A percentile compares a stretch with the other conserved stretches of the same genome.
phyloP scores from a whole-genome alignment of 2,329 filamentous ascomycete species.

The Pseudocercospora macadamiae region DNA sequence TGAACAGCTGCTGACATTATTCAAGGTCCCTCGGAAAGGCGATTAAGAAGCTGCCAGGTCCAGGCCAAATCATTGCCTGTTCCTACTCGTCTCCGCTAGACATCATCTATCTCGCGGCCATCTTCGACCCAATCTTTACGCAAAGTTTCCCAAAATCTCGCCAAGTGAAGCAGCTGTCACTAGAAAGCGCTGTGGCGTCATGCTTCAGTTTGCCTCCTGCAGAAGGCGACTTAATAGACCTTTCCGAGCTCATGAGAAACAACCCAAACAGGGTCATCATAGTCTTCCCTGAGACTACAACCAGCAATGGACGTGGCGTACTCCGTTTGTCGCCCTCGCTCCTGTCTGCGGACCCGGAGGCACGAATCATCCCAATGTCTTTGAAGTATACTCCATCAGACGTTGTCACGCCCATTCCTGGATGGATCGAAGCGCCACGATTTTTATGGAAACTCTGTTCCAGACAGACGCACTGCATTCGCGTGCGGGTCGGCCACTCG shows the following conservation, averaged over 20 bases:
- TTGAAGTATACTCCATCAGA: conserved; percentile 86
- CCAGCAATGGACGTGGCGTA: conserved; percentile 90
- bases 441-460: conserved; percentile 89
- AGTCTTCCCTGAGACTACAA: conserved; percentile 91
- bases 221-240: conserved; percentile 33
- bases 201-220: conserved; percentile 41
- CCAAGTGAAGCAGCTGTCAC: conserved; percentile 75
- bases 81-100: conserved; percentile 94
- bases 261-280: conserved; percentile 78
- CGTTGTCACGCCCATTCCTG: conserved; percentile 86
- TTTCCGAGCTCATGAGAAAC: conserved; percentile 59
- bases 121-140: conserved; percentile 96
- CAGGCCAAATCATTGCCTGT: conserved; percentile 80
- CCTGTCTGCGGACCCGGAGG: conserved; percentile 65
- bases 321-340: conserved; percentile 80
- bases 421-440: conserved; percentile 58
- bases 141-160: conserved; percentile 69
- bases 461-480: conserved; percentile 83
- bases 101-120: conserved; percentile 87
- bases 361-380: conserved; percentile 86
- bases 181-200: conserved; percentile 73
- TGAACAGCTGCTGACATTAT: conserved; percentile 10
- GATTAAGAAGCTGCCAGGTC: conserved; percentile 71
- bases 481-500: conserved; percentile 83
- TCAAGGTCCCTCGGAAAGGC: conserved; percentile 70